Evolutionary conservation across 2,329 filamentous ascomycete genomes (phyloP), one percentile per base, ranked within the genome.

Genomic region (Pseudopithomyces chartarum): DNA sequence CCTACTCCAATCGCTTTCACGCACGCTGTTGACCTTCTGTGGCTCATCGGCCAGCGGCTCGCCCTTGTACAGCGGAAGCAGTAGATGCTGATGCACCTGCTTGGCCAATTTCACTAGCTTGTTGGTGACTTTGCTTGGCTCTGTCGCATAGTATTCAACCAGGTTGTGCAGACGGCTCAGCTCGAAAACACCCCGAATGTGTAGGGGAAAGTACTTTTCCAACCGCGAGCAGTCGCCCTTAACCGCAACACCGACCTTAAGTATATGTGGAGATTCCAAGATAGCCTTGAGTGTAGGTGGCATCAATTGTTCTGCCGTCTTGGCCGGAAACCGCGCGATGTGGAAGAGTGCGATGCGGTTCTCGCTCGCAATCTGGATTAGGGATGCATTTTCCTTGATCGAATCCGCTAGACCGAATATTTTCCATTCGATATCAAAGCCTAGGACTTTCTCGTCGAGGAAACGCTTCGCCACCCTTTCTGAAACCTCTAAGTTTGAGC

Each of bases 361-460:
- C 39, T 90, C 85, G 59, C 87, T 91, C 3, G 93, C 91, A 17
- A 97, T 75, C 74, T 97, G 93, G 40, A 97, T 88, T 46, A 97
- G 77, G 0, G 91, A 95, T 8, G 93, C 85, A 61, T 92, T 92
- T 73, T 96, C 92, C 0, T 90, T 88, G 12, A 91, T 92, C 10
- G 91, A 66, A 1, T 40, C 40, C 17, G 58, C 50, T 4, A 44
- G 49, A 13, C 63, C 61, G 13, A 52, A 61, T 20, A 66, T 65
- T 61, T 89, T 89, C 93, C 93, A 97, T 78, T 97, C 93, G 46
- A 97, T 82, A 67, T 97, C 93, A 60, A 97, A 92, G 0, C 93
- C 93, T n/a, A 97, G 72, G 3, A 95, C 77, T 47, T 85, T 82
- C 67, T 94, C 86, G 17, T 83, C 65, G 44, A 87, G 64, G 65